Conservation (phyloP, 495 filamentous ascomycete genomes). For the Hypoxylon trugodes region DNA sequence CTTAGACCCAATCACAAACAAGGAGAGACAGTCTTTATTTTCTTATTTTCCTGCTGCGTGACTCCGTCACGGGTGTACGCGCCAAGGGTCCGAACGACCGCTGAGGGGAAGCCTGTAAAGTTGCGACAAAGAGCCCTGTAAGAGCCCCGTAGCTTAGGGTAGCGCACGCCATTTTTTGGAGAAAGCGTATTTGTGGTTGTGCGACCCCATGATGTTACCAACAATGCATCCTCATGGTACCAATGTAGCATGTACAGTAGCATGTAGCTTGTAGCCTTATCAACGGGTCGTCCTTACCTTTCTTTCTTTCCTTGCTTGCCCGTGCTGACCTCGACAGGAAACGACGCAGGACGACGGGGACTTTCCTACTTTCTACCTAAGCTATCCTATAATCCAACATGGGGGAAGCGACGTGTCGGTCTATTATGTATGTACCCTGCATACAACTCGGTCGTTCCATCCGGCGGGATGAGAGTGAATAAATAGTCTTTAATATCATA, state of each 20-base stretch:
- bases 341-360: background rate
- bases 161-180: conserved; percentile 13
- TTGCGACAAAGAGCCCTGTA: conserved; percentile 10
- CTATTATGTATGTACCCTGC: background rate
- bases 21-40: background rate
- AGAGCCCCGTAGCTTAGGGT: background rate
- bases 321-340: conserved; percentile 20
- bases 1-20: conserved; percentile 23
- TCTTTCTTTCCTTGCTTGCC: background rate
- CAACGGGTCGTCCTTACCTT: background rate
- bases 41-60: conserved; percentile 14
- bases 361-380: background rate
- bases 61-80: conserved; percentile 31
- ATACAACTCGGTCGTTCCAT: conserved; percentile 1
- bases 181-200: conserved; percentile 16
- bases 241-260: no score
- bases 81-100: conserved; percentile 29
- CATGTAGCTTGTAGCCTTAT: conserved; percentile 9
- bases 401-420: background rate
- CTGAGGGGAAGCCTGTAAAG: conserved; percentile 23
- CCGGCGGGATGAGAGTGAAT: conserved; percentile 2
- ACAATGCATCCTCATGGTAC: no score
- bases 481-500: conserved; percentile 9
- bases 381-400: background rate
- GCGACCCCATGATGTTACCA: conserved; percentile 28